These are phyloP conservation scores for Hibiscus tridactylites DNA, from an alignment of 345 rosid genomes.

Conservation along the genomic window DNA sequence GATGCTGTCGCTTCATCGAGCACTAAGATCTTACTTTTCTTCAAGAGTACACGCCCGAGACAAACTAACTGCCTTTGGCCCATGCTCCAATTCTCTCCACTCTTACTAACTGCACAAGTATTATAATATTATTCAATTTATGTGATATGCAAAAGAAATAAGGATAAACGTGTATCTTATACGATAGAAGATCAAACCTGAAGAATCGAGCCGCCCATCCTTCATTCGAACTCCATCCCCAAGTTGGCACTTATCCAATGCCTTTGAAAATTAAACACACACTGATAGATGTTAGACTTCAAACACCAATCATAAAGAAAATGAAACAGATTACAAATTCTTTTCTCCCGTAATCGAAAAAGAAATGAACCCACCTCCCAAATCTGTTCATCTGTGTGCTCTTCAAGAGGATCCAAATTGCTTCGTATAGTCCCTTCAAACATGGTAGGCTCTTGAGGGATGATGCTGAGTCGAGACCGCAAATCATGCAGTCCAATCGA, in stretches of 20 bases:
- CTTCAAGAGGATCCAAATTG: too few relatives aligned
- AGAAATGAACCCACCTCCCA: too few relatives aligned
- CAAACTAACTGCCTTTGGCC: too few relatives aligned
- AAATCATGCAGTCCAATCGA: too few relatives aligned
- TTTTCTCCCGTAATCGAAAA: neutral
- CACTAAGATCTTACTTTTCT: too few relatives aligned
- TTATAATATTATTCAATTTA: neutral
- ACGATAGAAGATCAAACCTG: slow-evolving; percentile 7
- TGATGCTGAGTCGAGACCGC: neutral
- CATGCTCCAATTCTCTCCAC: too few relatives aligned
- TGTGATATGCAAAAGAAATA: neutral
- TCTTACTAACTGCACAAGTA: neutral
- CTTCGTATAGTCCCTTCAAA: too few relatives aligned
- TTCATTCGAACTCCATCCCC: too few relatives aligned
- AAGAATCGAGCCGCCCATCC: slow-evolving; percentile 31
- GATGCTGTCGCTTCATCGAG: too few relatives aligned
- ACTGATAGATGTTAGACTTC: neutral
- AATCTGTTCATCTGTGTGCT: too few relatives aligned
- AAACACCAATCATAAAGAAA: neutral
- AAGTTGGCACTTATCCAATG: too few relatives aligned
- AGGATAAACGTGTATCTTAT: neutral
- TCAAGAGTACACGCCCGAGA: too few relatives aligned
- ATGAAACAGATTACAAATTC: neutral
- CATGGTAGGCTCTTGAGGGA: slow-evolving; percentile 29
- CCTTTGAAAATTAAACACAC: slow-evolving; percentile 2